phyloP scores from a whole-genome alignment of 805 yeast genomes.

The Lachancea cidri region DNA sequence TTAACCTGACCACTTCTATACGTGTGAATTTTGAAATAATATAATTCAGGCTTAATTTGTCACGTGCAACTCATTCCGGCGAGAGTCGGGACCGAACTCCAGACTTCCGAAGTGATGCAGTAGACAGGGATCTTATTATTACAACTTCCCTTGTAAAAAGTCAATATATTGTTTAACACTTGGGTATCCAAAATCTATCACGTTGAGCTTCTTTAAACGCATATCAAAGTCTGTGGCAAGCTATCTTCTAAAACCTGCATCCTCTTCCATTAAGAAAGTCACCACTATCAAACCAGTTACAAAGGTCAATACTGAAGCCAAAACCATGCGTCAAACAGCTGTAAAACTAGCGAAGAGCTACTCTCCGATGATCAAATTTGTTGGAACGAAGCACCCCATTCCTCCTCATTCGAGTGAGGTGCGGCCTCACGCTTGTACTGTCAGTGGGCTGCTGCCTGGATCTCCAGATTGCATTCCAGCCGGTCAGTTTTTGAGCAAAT shows the following conservation, averaged over 20 bases:
- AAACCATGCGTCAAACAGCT: constrained; percentile 31
- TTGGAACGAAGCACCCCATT: constrained; percentile 70
- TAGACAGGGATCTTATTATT: too few relatives aligned
- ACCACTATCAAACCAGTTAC: background rate
- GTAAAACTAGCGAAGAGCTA: constrained; percentile 29
- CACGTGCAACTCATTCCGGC: too few relatives aligned
- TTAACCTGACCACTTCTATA: too few relatives aligned
- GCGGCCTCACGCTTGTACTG: constrained; percentile 26
- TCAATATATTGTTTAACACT: too few relatives aligned
- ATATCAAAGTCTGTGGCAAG: constrained; percentile 13
- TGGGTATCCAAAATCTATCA: constrained; percentile 3
- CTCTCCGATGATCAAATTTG: constrained; percentile 75
- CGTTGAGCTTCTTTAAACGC: constrained; percentile 13
- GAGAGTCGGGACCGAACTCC: background rate
- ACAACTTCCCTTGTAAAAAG: too few relatives aligned
- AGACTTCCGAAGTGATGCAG: background rate
- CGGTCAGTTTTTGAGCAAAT: constrained; percentile 21
- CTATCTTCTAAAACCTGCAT: constrained; percentile 11
- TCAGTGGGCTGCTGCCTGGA: constrained; percentile 27
- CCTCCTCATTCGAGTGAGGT: constrained; percentile 33
- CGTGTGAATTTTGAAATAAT: too few relatives aligned
- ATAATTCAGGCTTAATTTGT: too few relatives aligned
- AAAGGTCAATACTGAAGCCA: background rate
- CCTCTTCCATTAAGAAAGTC: constrained; percentile 9
- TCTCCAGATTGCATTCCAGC: constrained; percentile 24